These are phyloP conservation scores for Oryza meridionalis DNA, from an alignment of 176 grass and related monocot genomes.

Conservation along the genomic window DNA sequence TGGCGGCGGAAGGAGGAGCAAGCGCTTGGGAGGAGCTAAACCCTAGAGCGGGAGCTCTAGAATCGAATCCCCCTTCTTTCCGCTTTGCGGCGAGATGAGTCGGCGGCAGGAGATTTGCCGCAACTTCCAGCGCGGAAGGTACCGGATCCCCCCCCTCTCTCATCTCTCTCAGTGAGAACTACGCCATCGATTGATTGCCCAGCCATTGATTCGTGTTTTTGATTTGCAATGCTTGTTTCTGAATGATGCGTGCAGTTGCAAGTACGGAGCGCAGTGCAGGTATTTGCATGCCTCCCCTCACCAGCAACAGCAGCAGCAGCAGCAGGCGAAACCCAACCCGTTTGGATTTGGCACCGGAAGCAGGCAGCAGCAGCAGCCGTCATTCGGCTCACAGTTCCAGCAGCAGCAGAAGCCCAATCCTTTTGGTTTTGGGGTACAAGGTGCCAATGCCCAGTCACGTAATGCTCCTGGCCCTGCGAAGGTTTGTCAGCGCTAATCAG, in stretches of 20 bases:
- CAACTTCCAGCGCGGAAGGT: conserved; percentile 84
- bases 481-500: neutral
- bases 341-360: conserved; percentile 66
- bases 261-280: conserved; percentile 80
- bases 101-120: conserved; percentile 73
- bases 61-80: neutral
- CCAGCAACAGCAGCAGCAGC: conserved; percentile 40
- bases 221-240: conserved; percentile 29
- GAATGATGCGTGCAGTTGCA: conserved; percentile 60
- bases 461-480: conserved; percentile 39
- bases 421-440: conserved; percentile 80
- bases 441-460: conserved; percentile 34
- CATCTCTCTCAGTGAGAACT: neutral
- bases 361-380: conserved; percentile 34
- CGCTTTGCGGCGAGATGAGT: conserved; percentile 46
- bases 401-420: conserved; percentile 78
- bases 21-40: neutral
- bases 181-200: neutral
- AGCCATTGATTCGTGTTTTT: neutral
- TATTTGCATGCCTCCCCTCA: conserved; percentile 58
- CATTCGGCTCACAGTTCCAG: conserved; percentile 37
- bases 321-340: conserved; percentile 66
- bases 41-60: conserved; percentile 5
- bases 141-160: neutral
- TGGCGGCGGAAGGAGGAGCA: neutral